These are phyloP conservation scores for Chlorella sp. DNA, from an alignment of 139 green algal species.

Conservation along the genomic window DNA sequence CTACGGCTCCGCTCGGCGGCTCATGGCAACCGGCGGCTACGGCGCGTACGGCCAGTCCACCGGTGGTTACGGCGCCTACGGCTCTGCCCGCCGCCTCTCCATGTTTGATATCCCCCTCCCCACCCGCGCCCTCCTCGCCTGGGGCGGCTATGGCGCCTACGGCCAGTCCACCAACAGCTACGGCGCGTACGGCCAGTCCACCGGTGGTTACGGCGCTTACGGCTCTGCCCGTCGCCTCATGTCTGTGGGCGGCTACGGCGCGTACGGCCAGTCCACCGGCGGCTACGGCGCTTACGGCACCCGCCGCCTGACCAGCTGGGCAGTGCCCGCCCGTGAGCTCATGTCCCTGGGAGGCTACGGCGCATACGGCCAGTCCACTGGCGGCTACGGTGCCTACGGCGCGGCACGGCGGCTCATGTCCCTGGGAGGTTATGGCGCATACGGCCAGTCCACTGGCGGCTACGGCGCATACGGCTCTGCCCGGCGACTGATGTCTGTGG, in stretches of 20 bases:
- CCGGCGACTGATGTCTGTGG: neutral
- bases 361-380: constrained; percentile 6
- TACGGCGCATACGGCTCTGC: constrained; percentile 4
- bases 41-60: constrained; percentile 13
- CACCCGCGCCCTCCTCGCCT: neutral
- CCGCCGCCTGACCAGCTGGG: constrained; percentile 7
- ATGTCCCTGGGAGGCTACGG: constrained; percentile 8
- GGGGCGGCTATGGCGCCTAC: constrained; percentile 14
- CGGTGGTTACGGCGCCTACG: constrained; percentile 11
- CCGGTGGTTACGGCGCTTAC: constrained; percentile 1
- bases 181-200: constrained; percentile 4
- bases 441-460: neutral
- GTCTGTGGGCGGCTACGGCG: neutral
- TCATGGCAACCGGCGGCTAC: neutral
- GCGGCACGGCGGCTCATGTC: neutral
- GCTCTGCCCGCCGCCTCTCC: neutral
- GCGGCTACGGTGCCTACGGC: constrained; percentile 14
- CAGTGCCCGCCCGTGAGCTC: neutral
- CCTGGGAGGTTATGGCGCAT: constrained; percentile 4
- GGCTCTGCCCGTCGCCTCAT: neutral
- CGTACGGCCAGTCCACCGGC: neutral
- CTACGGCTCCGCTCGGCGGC: neutral
- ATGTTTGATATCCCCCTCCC: neutral
- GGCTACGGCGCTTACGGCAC: constrained; percentile 15
- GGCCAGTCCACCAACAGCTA: neutral